phyloP scores from a whole-genome alignment of 768 basidiomycete species.

The Pleurotus giganteus region DNA sequence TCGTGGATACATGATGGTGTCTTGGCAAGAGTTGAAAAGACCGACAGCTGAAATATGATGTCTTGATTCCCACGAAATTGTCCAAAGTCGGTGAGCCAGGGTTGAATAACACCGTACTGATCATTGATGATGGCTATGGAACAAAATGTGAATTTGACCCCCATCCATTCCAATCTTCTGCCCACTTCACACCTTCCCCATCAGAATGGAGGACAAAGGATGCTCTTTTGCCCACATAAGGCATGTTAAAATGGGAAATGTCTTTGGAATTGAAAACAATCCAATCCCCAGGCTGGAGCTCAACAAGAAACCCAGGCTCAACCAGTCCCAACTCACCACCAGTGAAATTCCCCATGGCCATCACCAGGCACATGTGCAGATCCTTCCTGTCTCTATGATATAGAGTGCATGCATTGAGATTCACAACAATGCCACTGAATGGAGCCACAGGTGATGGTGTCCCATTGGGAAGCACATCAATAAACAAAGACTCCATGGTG shows the following conservation, averaged over 20 bases:
- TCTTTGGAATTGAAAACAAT: conserved; percentile 21
- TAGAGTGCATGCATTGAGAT: conserved; percentile 19
- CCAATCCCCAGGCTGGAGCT: conserved; percentile 17
- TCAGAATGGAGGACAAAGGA: conserved; percentile 23
- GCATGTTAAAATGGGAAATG: conserved; percentile 23
- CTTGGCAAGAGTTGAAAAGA: too few species aligned
- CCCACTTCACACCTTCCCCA: conserved; percentile 4
- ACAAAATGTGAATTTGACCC: background rate
- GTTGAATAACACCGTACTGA: too few species aligned
- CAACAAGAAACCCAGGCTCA: conserved; percentile 22
- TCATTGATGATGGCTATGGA: too few species aligned
- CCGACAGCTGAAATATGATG: too few species aligned
- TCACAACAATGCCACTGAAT: conserved; percentile 22
- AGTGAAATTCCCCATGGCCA: conserved; percentile 17
- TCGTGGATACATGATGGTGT: too few species aligned
- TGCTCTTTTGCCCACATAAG: conserved; percentile 16
- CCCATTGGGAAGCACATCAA: conserved; percentile 14
- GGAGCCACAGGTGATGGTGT: conserved; percentile 16
- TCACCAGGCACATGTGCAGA: conserved; percentile 21
- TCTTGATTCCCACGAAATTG: too few species aligned
- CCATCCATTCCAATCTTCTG: conserved; percentile 7
- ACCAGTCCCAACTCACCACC: conserved; percentile 23
- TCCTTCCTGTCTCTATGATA: conserved; percentile 21
- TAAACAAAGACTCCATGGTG: conserved; percentile 10
- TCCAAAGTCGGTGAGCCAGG: too few species aligned